Evolutionary conservation across 495 filamentous ascomycete genomes (phyloP), one percentile per base, ranked within the genome.

Genomic region (Aspergillus carlsbadensis): DNA sequence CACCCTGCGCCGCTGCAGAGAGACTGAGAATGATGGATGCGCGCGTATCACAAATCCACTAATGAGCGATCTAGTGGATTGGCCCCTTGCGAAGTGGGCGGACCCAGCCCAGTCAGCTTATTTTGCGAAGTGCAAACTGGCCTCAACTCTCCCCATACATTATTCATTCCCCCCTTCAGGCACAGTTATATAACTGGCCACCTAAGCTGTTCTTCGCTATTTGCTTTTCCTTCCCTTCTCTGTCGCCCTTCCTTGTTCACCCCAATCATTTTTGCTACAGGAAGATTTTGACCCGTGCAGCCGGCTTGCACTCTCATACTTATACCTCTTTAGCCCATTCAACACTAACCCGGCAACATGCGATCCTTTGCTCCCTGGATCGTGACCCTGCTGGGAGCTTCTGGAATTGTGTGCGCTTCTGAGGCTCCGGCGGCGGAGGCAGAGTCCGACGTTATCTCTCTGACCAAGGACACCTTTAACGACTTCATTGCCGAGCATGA

Each of bases 391-490:
- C 67, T 84, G 22, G 81, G 81, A 56, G 81, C 81, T 62, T 73
- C 79, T 35, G 79, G 82, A 24, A 68, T 83, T n/a, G 83, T 77
- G 54, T 86, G 86, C 53, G 88, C 88, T 40, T 72, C 81, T 18
- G 80, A 82, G 26, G 77, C 77, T 52, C 75, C 78, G 33, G 80
- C 79, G 11, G 80, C 79, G 11, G 79, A 80, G 31, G 65, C 63
- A 17, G 66, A 63, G 8, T 93, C 89, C 29, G 90, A 98, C 69
- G 94, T 98, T 39, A 77, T 86, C 58, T 82, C 89, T 33, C 76
- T 99, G 55, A 93, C 85, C 70, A 88, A 83, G 72, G 91, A 94
- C 63, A 92, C 83, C 40, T 98, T 98, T 66, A 74, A 86, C 42
- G 80, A 82, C 46, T 99, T 97, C 75, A 75, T 99, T 58, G 89